Evolutionary conservation across 768 basidiomycete species (phyloP), one percentile per base, ranked within the genome.

Genomic region (Mycena filopes): DNA sequence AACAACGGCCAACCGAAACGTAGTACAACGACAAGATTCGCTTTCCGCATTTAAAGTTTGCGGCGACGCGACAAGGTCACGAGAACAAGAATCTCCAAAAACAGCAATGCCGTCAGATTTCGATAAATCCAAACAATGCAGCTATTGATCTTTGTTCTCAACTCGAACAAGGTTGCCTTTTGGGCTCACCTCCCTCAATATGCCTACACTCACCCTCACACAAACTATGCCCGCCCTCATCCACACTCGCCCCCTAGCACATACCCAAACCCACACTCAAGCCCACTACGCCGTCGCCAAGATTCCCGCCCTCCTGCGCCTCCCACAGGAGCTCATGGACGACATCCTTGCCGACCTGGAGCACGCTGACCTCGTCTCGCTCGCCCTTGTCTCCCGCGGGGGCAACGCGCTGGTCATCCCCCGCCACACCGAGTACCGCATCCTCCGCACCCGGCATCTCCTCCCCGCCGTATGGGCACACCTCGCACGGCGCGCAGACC

Each of bases 351-450:
- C 81, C n/a, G 77, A 80, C 53, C 74, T 86, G 61, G 80, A 81
- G 63, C 79, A 82, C 62, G 48, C 64, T 29, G 82, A 85, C 66
- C 75, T 86, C 33, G 69, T 84, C 36, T 76, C 81, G 13, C 77
- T 86, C 59, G 84, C 83, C 1, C 76, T 82, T n/a, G 72, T 79
- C 29, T 84, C 81, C n/a, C 74, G 74, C 62, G 60, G 75, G 36
- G 79, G 78, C 53, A 76, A 78, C 55, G 70, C 67, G 20, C 68
- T 81, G 55, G 78, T 82, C 43, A 79, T 83, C 45, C 85, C 85
- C 29, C 70, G 78, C n/a, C 84, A 86, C 59, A 83, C 78, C 23
- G 78, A 86, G 65, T 86, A 86, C 73, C 82, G 85, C 53, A 75
- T 82, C 56, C 74, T 86, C 63, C 81, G 82, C 29, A 75, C 82